phyloP scores from a whole-genome alignment of 495 filamentous ascomycete genomes.

The Daldinia grandis region DNA sequence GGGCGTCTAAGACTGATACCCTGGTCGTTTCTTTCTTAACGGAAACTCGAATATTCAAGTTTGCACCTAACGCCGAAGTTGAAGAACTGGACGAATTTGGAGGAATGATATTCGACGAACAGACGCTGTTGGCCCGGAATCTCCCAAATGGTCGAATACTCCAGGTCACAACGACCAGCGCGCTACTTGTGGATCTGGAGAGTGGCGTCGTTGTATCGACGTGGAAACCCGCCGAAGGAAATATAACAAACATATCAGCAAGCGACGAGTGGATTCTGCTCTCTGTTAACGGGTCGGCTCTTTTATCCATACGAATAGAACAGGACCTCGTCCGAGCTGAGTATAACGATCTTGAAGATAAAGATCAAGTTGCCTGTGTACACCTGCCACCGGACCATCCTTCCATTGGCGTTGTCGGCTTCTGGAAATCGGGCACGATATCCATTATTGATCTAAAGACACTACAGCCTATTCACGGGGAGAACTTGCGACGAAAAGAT shows the following conservation, averaged over 20 bases:
- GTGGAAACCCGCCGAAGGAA: constrained; percentile 68
- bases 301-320: constrained; percentile 71
- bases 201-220: constrained; percentile 71
- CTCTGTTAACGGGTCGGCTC: constrained; percentile 71
- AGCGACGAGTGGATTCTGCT: constrained; percentile 74
- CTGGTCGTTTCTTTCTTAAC: constrained; percentile 82
- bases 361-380: constrained; percentile 84
- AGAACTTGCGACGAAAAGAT: constrained; percentile 61
- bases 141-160: constrained; percentile 69
- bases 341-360: constrained; percentile 66
- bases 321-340: constrained; percentile 63
- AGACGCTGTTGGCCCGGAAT: constrained; percentile 76
- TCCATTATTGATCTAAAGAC: constrained; percentile 72
- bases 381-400: constrained; percentile 58
- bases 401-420: constrained; percentile 76
- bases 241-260: constrained; percentile 82
- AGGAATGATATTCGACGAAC: constrained; percentile 72
- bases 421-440: constrained; percentile 80
- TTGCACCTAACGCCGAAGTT: constrained; percentile 76
- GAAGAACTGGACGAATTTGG: constrained; percentile 82
- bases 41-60: constrained; percentile 84
- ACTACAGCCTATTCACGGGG: constrained; percentile 62
- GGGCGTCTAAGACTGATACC: constrained; percentile 64
- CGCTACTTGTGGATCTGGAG: constrained; percentile 71
- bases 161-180: constrained; percentile 77